These are phyloP conservation scores for Blumeriella jaapii DNA, from an alignment of 2,329 filamentous ascomycete species.

Conservation along the genomic window DNA sequence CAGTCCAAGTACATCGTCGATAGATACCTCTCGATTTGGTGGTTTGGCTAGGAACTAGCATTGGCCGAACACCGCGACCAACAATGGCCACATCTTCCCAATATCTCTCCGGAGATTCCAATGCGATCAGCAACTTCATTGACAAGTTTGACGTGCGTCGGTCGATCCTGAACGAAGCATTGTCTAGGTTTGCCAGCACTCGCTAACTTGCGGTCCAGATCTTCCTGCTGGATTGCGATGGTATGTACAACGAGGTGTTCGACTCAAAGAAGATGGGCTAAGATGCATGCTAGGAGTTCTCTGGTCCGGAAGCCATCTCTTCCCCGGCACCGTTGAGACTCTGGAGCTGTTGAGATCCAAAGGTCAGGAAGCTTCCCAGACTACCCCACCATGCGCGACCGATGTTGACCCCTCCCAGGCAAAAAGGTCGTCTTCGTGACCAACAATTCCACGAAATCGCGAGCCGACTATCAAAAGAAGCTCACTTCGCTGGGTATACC, in stretches of 20 bases:
- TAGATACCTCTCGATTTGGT: too few species aligned
- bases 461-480: constrained; percentile 86
- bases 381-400: constrained; percentile 2
- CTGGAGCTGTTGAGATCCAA: constrained; percentile 69
- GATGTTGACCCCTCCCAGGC: constrained; percentile 37
- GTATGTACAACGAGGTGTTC: too few species aligned
- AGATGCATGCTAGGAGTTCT: constrained; percentile 57
- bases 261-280: constrained; percentile 8
- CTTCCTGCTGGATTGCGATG: constrained; percentile 96
- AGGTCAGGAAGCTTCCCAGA: constrained; percentile 35
- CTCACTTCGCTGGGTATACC: constrained; percentile 72
- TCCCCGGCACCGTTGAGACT: constrained; percentile 75
- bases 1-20: too few species aligned
- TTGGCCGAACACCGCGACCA: neutral
- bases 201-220: constrained; percentile 40
- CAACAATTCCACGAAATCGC: constrained; percentile 97
- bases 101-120: constrained; percentile 68
- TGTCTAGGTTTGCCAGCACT: neutral
- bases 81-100: constrained; percentile 30
- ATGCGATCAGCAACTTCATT: constrained; percentile 71
- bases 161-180: constrained; percentile 8
- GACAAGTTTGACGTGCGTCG: constrained; percentile 78
- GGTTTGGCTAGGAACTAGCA: too few species aligned
- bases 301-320: constrained; percentile 90
- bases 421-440: constrained; percentile 94